Conservation (phyloP, 306 rosid genomes). For the Lupinus albus region DNA sequence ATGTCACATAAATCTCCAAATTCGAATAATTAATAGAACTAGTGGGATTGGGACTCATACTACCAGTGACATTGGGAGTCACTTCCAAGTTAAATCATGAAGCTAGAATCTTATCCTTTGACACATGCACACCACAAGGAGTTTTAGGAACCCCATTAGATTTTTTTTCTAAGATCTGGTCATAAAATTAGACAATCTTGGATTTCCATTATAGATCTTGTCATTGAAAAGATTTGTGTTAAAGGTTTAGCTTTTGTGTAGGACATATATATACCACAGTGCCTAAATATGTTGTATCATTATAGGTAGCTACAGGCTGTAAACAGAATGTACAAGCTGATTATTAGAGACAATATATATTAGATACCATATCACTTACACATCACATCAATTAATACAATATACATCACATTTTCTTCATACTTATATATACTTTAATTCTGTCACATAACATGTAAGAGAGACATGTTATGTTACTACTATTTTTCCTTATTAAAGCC, state of each 20-base stretch:
- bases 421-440: neutral
- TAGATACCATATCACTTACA: neutral
- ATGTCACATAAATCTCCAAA: constrained; percentile 41
- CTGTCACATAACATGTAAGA: no score
- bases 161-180: constrained; percentile 7
- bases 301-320: constrained; percentile 25
- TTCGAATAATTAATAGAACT: constrained; percentile 40
- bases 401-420: neutral
- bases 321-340: constrained; percentile 1
- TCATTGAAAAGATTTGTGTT: constrained; percentile 25
- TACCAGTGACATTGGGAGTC: constrained; percentile 45
- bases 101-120: constrained; percentile 51
- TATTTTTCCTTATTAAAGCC: neutral
- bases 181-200: constrained; percentile 9
- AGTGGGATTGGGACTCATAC: constrained; percentile 48
- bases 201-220: constrained; percentile 31
- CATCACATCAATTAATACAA: neutral
- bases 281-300: constrained; percentile 16
- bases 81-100: constrained; percentile 48
- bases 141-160: constrained; percentile 3
- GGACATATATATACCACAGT: constrained; percentile 30
- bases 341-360: neutral
- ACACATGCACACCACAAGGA: constrained; percentile 17
- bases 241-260: constrained; percentile 22
- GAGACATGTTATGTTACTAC: neutral